Evolutionary conservation across 805 yeast species (phyloP), one percentile per base, ranked within the genome.

Genomic region (Brettanomyces naardenensis): DNA sequence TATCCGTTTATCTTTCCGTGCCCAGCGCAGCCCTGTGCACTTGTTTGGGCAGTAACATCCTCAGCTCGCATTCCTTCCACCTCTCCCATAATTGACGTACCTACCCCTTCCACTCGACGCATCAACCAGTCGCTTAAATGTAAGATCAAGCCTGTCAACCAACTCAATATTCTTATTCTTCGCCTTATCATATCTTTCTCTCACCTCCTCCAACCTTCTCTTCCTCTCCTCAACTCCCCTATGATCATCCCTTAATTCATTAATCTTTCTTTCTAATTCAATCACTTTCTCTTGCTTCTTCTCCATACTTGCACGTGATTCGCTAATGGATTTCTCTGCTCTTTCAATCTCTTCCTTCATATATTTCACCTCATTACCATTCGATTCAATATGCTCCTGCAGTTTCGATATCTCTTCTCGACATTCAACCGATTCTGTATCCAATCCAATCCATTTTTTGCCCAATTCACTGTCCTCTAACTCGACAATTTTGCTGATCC

Each of bases 281-380:
- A 31, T 39, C 26, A 47, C 39, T 18, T 38, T 43, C 5, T 25
- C 28, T 26, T 40, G 33, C 28, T 45, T 46, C n/a, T 38, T 39
- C 1, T 30, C 33, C 5, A 67, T 60, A 28, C 57, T 63, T 2
- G 32, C 33, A 1, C 60, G 51, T 1, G 78, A 68, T 14, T 73
- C 80, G 10, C 45, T 44, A 0, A 71, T 65, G 0, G 87, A 69
- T 6, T 56, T 58, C 9, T 54, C 47, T 0, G 87, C 81, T 36
- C 76, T 70, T 15, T 57, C 58, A 22, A 75, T 68, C 52, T 84
- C 90, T 22, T 63, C 65, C 6, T 56, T 49, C 75, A 79, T 80
- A 56, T 83, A 88, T 35, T 64, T 72, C 33, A 66, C 70, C 48
- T 87, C 95, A 26, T 73, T 75, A 2, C 56, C 54, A 31, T 68